These are phyloP conservation scores for Cyclotella choctawhatcheeana DNA, from an alignment of 108 stramenopile genomes.

Conservation along the genomic window DNA sequence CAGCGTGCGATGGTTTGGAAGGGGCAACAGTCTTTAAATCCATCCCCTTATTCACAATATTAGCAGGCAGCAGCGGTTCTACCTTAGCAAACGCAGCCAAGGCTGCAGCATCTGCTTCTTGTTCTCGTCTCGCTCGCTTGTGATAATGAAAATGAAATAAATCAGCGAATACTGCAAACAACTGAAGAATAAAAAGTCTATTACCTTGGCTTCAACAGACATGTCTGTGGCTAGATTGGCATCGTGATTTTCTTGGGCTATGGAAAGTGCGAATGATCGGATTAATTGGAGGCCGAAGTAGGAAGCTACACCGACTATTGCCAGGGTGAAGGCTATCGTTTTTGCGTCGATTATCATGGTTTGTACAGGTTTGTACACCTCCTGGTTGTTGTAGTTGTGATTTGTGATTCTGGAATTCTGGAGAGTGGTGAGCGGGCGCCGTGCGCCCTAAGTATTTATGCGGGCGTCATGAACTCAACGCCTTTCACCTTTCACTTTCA, in stretches of 20 bases:
- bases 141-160: too few species aligned
- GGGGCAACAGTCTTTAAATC: background rate
- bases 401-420: background rate
- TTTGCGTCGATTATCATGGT: constrained; percentile 86
- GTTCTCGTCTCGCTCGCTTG: constrained; percentile 65
- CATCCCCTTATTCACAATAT: constrained; percentile 31
- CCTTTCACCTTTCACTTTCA: too few species aligned
- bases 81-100: constrained; percentile 78
- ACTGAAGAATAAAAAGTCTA: too few species aligned
- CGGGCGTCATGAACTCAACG: too few species aligned
- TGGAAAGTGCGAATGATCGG: constrained; percentile 74
- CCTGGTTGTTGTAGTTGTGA: too few species aligned
- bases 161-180: too few species aligned
- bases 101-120: constrained; percentile 77
- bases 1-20: constrained; percentile 1
- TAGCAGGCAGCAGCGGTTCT: constrained; percentile 64
- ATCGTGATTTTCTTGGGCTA: constrained; percentile 87
- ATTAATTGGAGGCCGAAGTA: constrained; percentile 66
- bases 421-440: background rate
- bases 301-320: constrained; percentile 58
- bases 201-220: constrained; percentile 66
- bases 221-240: constrained; percentile 74
- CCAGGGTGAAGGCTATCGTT: constrained; percentile 62
- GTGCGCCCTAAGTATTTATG: too few species aligned
- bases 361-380: too few species aligned